phyloP scores from a whole-genome alignment of 2,329 filamentous ascomycete genomes.

The Phialophora macrospora region DNA sequence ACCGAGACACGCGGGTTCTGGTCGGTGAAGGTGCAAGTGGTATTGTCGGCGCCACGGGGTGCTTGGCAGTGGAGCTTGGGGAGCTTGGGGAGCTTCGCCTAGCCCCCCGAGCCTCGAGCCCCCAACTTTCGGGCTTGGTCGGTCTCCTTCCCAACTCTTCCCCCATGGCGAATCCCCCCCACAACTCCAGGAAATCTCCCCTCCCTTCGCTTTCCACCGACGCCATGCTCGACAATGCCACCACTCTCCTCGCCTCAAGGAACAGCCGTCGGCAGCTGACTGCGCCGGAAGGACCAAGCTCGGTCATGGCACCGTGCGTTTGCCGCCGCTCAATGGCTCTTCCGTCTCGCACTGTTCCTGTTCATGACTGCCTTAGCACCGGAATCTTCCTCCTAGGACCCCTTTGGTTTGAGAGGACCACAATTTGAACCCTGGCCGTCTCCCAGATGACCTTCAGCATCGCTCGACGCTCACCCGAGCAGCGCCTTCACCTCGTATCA shows the following conservation, averaged over 20 bases:
- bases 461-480: conserved; percentile 12
- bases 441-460: not conserved
- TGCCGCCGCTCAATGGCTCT: not conserved
- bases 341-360: not conserved
- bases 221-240: not conserved
- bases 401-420: not conserved
- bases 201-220: not conserved
- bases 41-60: not conserved
- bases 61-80: conserved; percentile 3
- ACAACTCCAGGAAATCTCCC: conserved; percentile 3
- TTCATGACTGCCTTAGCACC: not conserved
- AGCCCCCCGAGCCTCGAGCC: not conserved
- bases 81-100: conserved; percentile 3
- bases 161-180: not conserved
- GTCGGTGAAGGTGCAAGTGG: no score
- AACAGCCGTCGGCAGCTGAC: conserved; percentile 4
- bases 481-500: not conserved
- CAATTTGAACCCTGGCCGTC: not conserved
- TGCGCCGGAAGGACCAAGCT: not conserved
- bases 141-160: not conserved
- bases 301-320: not conserved
- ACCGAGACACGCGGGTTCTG: conserved; percentile 8
- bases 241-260: conserved; percentile 3
- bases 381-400: not conserved
- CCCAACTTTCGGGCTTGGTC: not conserved